Evolutionary conservation across 1,139 yeast genomes (phyloP).

Genomic region (Tardiomyces digboiensis): DNA sequence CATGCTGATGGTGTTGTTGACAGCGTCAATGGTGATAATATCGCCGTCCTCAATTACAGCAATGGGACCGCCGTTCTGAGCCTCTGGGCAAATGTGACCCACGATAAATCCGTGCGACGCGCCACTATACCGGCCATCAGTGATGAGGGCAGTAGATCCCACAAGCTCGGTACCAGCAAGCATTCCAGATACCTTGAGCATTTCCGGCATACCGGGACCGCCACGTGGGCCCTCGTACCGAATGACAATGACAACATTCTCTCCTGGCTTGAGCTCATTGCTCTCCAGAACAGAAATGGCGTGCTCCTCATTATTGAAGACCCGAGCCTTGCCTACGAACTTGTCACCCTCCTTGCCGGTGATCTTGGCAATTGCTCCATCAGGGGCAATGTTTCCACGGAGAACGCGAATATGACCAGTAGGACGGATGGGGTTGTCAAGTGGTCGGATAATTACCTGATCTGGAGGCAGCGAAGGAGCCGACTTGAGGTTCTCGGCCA

Average conservation of each 20-base stretch:
- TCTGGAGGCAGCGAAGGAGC: conserved; percentile 7
- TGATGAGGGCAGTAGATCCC: conserved; percentile 14
- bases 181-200: conserved; percentile 18
- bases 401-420: conserved; percentile 16
- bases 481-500: conserved; percentile 10
- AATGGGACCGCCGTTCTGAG: conserved; percentile 11
- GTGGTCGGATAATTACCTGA: conserved; percentile 11
- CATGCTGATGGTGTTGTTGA: conserved; percentile 10
- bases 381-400: conserved; percentile 15
- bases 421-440: conserved; percentile 8
- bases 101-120: conserved; percentile 17
- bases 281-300: conserved; percentile 52
- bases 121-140: conserved; percentile 18
- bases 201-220: conserved; percentile 18
- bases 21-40: conserved; percentile 10
- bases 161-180: conserved; percentile 9
- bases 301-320: conserved; percentile 71
- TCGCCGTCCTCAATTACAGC: conserved; percentile 14
- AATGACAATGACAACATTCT: conserved; percentile 14
- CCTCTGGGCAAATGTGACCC: conserved; percentile 17
- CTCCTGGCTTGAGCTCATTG: conserved; percentile 7
- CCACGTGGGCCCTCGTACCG: conserved; percentile 18
- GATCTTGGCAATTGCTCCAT: conserved; percentile 14
- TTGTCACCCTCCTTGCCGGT: conserved; percentile 18
- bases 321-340: conserved; percentile 73